phyloP scores from a whole-genome alignment of 75 land plant species.

The Pinus taeda region DNA sequence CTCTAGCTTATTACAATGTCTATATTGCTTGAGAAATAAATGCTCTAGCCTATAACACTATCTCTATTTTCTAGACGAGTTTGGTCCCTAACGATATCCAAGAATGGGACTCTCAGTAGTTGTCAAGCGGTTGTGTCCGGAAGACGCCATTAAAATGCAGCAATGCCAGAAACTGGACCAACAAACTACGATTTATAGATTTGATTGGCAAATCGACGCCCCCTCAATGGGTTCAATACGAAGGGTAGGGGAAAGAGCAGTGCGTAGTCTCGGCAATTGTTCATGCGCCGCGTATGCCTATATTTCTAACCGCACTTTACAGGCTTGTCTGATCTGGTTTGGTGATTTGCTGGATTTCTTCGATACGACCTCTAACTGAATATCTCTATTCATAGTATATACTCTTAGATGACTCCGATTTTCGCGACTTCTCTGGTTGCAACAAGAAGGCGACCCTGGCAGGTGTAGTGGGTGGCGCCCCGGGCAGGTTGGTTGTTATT shows the following conservation, averaged over 20 bases:
- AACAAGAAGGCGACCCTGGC: not conserved
- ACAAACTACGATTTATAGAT: not conserved
- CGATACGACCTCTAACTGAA: no score
- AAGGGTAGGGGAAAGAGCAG: not conserved
- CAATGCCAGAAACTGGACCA: not conserved
- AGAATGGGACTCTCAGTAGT: conserved; percentile 13
- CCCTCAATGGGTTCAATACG: not conserved
- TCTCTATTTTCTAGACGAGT: no score
- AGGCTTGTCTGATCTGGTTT: conserved; percentile 14
- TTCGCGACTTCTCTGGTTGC: not conserved
- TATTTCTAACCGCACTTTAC: not conserved
- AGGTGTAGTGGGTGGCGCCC: not conserved
- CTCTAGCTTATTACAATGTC: no score
- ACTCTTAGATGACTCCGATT: not conserved
- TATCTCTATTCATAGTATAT: not conserved
- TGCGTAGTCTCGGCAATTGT: conserved; percentile 18
- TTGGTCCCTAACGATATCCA: conserved; percentile 12
- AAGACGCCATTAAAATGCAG: conserved; percentile 9
- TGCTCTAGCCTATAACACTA: no score
- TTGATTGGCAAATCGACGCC: not conserved
- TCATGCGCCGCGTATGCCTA: conserved; percentile 8
- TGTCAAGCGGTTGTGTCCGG: conserved; percentile 26
- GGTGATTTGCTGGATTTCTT: conserved; percentile 7
- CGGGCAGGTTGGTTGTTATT: not conserved
- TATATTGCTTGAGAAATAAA: no score